Conservation (phyloP, 345 rosid genomes). For the Pistacia integerrima region DNA sequence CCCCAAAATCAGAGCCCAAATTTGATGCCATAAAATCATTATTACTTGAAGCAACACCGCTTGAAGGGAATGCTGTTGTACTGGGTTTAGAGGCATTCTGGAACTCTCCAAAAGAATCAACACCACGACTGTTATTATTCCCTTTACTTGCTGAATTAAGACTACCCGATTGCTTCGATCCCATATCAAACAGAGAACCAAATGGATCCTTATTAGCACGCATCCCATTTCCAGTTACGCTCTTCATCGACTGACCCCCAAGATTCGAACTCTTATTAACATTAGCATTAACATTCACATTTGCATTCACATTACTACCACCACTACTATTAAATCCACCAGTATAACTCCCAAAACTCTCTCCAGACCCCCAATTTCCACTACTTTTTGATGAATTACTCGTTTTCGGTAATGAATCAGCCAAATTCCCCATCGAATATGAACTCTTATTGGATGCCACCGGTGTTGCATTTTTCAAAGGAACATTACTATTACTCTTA, state of each 20-base stretch:
- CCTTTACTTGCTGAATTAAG: constrained; percentile 54
- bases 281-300: constrained; percentile 32
- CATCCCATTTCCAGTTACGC: constrained; percentile 48
- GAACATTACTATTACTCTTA: constrained; percentile 52
- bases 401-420: constrained; percentile 74
- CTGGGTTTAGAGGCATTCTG: constrained; percentile 60
- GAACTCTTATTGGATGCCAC: constrained; percentile 37
- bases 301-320: constrained; percentile 26
- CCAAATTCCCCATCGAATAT: constrained; percentile 82
- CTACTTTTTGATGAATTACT: constrained; percentile 40
- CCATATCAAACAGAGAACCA: constrained; percentile 73
- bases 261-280: constrained; percentile 46
- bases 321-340: constrained; percentile 42
- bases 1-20: constrained; percentile 51
- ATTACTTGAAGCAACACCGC: constrained; percentile 38
- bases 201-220: constrained; percentile 69
- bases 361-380: constrained; percentile 50
- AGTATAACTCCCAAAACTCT: constrained; percentile 34
- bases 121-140: constrained; percentile 28
- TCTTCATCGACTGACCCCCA: constrained; percentile 70
- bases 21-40: constrained; percentile 43
- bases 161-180: constrained; percentile 56
- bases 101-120: constrained; percentile 56
- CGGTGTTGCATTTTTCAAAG: constrained; percentile 64
- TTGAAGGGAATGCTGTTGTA: constrained; percentile 40